phyloP scores from a whole-genome alignment of 2,329 filamentous ascomycete genomes.

The Cordyceps militaris region DNA sequence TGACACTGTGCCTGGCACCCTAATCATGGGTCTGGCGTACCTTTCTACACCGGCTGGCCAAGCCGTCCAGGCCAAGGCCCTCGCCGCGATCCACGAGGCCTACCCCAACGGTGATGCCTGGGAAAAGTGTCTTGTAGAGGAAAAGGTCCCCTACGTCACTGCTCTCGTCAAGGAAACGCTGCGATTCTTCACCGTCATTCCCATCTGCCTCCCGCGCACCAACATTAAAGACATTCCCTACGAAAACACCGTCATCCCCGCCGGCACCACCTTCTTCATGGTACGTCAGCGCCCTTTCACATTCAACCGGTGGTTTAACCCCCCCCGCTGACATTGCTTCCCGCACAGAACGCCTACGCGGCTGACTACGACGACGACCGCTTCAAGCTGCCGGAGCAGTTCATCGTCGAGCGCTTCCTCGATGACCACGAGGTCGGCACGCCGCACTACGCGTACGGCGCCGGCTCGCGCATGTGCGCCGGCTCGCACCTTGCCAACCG shows the following conservation, averaged over 20 bases:
- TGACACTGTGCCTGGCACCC: constrained; percentile 72
- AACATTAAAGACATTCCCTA: constrained; percentile 67
- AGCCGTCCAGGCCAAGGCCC: constrained; percentile 61
- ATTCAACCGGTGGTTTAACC: no score
- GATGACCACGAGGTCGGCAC: constrained; percentile 47
- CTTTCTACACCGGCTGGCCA: constrained; percentile 62
- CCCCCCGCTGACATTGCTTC: not conserved
- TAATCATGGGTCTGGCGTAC: constrained; percentile 74
- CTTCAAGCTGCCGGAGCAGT: constrained; percentile 55
- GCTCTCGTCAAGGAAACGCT: constrained; percentile 73
- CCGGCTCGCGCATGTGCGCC: constrained; percentile 56
- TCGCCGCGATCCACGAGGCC: constrained; percentile 61
- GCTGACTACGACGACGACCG: constrained; percentile 65
- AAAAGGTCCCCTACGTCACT: constrained; percentile 70
- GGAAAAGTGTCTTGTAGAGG: constrained; percentile 63
- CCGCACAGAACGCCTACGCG: constrained; percentile 59
- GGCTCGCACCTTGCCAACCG: constrained; percentile 58
- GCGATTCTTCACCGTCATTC: constrained; percentile 73
- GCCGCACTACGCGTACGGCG: constrained; percentile 56
- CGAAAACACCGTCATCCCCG: constrained; percentile 59
- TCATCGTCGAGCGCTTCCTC: constrained; percentile 66
- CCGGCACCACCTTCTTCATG: constrained; percentile 76
- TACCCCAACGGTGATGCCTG: constrained; percentile 73
- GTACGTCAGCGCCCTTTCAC: constrained; percentile 22
- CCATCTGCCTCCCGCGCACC: constrained; percentile 67